Evolutionary conservation across 2,329 filamentous ascomycete species (phyloP).

Genomic region (Lasiodiplodia sp.): DNA sequence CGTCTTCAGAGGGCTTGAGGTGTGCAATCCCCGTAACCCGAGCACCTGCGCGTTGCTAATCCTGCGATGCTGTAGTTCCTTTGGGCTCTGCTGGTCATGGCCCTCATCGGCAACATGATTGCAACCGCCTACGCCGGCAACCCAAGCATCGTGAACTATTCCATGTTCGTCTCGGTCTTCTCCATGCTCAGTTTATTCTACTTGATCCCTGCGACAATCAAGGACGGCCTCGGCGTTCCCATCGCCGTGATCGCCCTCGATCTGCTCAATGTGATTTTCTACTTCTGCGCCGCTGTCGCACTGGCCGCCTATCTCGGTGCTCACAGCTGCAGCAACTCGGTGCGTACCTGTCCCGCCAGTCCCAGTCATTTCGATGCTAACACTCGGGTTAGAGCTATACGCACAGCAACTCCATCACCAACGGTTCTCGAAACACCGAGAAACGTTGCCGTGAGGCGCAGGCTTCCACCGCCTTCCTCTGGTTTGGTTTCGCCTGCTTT

Average conservation of each 20-base stretch:
- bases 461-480: constrained; percentile 77
- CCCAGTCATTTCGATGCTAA: constrained; percentile 17
- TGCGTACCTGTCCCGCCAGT: constrained; percentile 46
- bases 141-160: constrained; percentile 64
- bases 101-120: constrained; percentile 70
- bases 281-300: constrained; percentile 73
- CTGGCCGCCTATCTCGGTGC: constrained; percentile 73
- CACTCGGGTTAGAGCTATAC: constrained; percentile 49
- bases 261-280: constrained; percentile 68
- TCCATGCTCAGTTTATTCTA: constrained; percentile 71
- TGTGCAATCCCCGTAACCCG: constrained; percentile 36
- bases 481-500: constrained; percentile 76
- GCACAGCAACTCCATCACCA: constrained; percentile 65
- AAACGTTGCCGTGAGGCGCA: constrained; percentile 79
- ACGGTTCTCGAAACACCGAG: constrained; percentile 64
- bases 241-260: constrained; percentile 65
- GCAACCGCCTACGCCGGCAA: constrained; percentile 60
- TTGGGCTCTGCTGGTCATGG: constrained; percentile 66
- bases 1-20: constrained; percentile 52
- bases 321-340: constrained; percentile 70
- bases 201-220: constrained; percentile 65
- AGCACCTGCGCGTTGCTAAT: constrained; percentile 27
- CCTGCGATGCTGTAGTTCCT: constrained; percentile 57
- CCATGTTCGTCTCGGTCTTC: constrained; percentile 74
- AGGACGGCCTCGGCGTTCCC: constrained; percentile 61